Conservation (phyloP, 192 early-diverging fungal genomes). For the Phycomyces nitens region DNA sequence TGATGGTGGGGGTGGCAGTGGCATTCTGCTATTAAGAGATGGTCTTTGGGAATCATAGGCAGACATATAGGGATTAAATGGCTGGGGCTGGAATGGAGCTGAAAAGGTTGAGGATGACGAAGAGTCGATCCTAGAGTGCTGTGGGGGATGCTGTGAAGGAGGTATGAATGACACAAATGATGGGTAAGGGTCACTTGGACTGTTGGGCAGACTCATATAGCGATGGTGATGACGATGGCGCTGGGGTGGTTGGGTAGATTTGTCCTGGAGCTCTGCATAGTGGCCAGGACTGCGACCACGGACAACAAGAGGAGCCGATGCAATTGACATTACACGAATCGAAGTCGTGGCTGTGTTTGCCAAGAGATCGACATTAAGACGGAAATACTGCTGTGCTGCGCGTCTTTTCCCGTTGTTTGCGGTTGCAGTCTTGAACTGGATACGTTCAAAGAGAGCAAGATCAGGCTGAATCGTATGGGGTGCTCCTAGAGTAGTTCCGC, state of each 20-base stretch:
- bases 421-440: conserved; percentile 93
- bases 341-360: conserved; percentile 56
- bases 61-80: too few species aligned
- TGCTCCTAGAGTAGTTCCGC: conserved; percentile 33
- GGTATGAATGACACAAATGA: background rate
- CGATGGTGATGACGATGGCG: background rate
- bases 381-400: conserved; percentile 87
- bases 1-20: too few species aligned
- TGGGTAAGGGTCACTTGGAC: background rate
- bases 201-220: background rate
- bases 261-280: conserved; percentile 54
- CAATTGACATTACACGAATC: conserved; percentile 56
- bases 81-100: too few species aligned
- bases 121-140: background rate
- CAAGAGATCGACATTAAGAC: conserved; percentile 66
- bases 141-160: background rate
- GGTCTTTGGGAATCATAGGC: too few species aligned
- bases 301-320: conserved; percentile 78
- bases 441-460: conserved; percentile 70
- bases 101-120: background rate
- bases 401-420: conserved; percentile 87
- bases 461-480: conserved; percentile 36
- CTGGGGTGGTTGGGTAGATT: background rate
- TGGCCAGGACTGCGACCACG: conserved; percentile 88
- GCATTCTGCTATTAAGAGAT: too few species aligned